Evolutionary conservation across 1,139 yeast species (phyloP).

Genomic region (Arxiozyma slooffiae): DNA sequence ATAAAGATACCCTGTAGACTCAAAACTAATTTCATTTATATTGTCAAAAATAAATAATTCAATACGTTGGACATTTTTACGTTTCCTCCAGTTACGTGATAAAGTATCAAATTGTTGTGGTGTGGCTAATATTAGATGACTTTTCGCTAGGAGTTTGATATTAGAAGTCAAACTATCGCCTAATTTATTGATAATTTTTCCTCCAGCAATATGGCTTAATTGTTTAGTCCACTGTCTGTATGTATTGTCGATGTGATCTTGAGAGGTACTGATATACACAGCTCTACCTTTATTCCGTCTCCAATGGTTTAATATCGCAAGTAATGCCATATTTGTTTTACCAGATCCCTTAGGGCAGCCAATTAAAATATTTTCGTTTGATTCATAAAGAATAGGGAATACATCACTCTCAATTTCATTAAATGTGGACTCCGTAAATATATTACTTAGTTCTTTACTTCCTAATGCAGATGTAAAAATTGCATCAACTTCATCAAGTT

Average conservation of each 20-base stretch:
- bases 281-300: constrained; percentile 51
- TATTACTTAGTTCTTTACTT: constrained; percentile 36
- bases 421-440: constrained; percentile 44
- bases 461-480: constrained; percentile 42
- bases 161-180: constrained; percentile 55
- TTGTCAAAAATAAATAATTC: constrained; percentile 69
- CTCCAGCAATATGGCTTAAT: constrained; percentile 38
- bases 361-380: constrained; percentile 51
- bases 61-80: constrained; percentile 58
- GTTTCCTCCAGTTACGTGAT: constrained; percentile 73
- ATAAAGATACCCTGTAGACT: constrained; percentile 46
- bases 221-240: constrained; percentile 43
- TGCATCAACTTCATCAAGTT: constrained; percentile 41
- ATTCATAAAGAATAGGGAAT: constrained; percentile 49
- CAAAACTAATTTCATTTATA: constrained; percentile 58
- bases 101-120: constrained; percentile 67
- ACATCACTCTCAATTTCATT: constrained; percentile 68
- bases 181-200: constrained; percentile 46
- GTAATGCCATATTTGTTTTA: constrained; percentile 59
- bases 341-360: constrained; percentile 75
- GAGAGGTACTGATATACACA: constrained; percentile 56
- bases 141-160: constrained; percentile 42
- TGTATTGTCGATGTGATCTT: constrained; percentile 43
- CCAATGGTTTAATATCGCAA: constrained; percentile 69
- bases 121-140: constrained; percentile 67